phyloP scores from a whole-genome alignment of 1,284 basidiomycete species.

The Laetiporus sulphureus region DNA sequence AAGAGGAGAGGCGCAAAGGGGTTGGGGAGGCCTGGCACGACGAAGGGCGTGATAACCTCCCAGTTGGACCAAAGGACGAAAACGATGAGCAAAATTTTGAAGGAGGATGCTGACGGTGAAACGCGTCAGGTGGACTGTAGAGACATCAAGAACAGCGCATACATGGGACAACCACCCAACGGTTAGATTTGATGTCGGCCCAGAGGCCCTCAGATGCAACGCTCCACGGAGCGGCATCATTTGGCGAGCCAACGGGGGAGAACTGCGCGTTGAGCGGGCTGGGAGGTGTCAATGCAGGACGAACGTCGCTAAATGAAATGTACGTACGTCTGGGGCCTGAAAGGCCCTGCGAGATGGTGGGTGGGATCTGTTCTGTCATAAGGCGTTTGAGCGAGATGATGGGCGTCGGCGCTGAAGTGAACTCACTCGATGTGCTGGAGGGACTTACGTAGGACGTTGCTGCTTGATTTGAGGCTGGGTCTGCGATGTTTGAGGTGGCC shows the following conservation, averaged over 20 bases:
- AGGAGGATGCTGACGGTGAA: slow-evolving; percentile 48
- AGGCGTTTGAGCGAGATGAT: not conserved
- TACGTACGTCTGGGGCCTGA: slow-evolving; percentile 55
- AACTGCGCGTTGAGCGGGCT: slow-evolving; percentile 35
- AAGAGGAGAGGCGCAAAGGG: slow-evolving; percentile 76
- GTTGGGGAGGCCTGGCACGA: slow-evolving; percentile 51
- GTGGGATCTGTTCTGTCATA: slow-evolving; percentile 38
- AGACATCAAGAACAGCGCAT: slow-evolving; percentile 13
- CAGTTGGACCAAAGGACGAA: slow-evolving; percentile 71
- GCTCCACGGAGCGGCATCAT: slow-evolving; percentile 13
- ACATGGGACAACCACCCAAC: slow-evolving; percentile 79
- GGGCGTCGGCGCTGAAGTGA: not conserved
- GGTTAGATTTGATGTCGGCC: slow-evolving; percentile 41
- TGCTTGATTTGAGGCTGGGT: not conserved
- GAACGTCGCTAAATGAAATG: not conserved
- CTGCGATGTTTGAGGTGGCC: not conserved
- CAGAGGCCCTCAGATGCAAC: slow-evolving; percentile 30
- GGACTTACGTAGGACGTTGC: slow-evolving; percentile 6
- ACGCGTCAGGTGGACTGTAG: not conserved
- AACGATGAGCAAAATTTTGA: slow-evolving; percentile 72
- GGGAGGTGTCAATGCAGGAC: not conserved
- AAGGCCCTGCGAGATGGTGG: slow-evolving; percentile 55
- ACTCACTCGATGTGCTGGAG: slow-evolving; percentile 7
- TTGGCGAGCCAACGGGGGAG: not conserved
- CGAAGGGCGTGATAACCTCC: slow-evolving; percentile 46